Evolutionary conservation across 345 rosid genomes (phyloP).

Genomic region (Populus simonii): DNA sequence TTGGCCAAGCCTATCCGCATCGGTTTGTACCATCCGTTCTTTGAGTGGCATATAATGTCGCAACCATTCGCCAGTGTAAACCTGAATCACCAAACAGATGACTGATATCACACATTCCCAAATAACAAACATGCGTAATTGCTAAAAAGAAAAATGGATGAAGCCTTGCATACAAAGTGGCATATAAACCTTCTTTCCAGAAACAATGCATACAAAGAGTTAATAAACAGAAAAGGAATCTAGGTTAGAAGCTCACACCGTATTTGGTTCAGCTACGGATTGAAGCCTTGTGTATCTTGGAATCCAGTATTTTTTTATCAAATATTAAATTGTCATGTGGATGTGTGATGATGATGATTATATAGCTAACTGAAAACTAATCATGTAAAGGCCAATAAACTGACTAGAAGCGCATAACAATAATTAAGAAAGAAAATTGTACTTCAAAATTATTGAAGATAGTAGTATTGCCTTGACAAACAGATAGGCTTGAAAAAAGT

Average conservation of each 20-base stretch:
- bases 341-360: not conserved
- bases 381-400: not conserved
- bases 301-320: not conserved
- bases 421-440: not conserved
- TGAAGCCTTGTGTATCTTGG: not conserved
- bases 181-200: too few species aligned
- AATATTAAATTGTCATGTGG: not conserved
- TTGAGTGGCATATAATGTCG: constrained; percentile 67
- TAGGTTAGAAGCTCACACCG: not conserved
- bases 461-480: too few species aligned
- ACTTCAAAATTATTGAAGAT: too few species aligned
- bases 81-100: constrained; percentile 40
- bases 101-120: not conserved
- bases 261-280: not conserved
- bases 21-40: constrained; percentile 47
- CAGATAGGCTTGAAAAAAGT: not conserved
- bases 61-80: constrained; percentile 85
- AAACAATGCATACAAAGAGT: not conserved
- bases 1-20: constrained; percentile 58
- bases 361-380: not conserved
- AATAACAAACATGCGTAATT: not conserved
- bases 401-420: not conserved
- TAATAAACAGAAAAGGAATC: not conserved
- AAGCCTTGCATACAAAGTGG: not conserved
- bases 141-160: not conserved